phyloP scores from a whole-genome alignment of 352 stramenopile species.

The Labyrinthula sp. region DNA sequence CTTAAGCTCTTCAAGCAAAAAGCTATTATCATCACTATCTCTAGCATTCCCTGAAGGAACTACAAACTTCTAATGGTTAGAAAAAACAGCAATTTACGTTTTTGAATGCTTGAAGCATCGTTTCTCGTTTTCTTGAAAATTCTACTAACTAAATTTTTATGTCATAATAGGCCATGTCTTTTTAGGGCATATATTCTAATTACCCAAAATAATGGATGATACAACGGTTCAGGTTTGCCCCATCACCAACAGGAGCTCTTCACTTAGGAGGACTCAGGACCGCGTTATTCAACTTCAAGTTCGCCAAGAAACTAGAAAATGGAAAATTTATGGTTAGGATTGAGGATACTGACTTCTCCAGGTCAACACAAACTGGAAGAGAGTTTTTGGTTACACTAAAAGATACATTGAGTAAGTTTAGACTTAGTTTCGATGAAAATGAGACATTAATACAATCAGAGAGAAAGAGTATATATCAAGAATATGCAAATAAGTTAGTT shows the following conservation, averaged over 20 bases:
- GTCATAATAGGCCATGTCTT: no score
- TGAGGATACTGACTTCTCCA: conserved; percentile 70
- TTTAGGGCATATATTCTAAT: no score
- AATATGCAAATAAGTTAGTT: conserved; percentile 50
- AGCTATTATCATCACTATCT: no score
- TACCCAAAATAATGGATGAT: no score
- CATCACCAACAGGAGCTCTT: conserved; percentile 61
- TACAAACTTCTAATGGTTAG: no score
- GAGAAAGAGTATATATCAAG: conserved; percentile 53
- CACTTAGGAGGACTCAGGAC: conserved; percentile 66
- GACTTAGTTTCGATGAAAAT: conserved; percentile 59
- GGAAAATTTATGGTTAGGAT: conserved; percentile 67
- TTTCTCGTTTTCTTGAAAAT: no score
- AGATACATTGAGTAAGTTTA: conserved; percentile 56
- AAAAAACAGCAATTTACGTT: no score
- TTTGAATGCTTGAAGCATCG: no score
- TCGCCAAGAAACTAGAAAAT: conserved; percentile 47
- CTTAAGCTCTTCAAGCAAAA: no score
- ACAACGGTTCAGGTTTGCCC: no score
- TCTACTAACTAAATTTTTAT: no score
- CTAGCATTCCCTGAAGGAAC: no score
- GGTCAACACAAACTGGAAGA: conserved; percentile 54
- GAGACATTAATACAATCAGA: conserved; percentile 54
- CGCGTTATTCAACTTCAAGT: conserved; percentile 71
- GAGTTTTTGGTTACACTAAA: conserved; percentile 59